Evolutionary conservation across 139 green algal genomes (phyloP).

Genomic region (Spirogloea muscicola): DNA sequence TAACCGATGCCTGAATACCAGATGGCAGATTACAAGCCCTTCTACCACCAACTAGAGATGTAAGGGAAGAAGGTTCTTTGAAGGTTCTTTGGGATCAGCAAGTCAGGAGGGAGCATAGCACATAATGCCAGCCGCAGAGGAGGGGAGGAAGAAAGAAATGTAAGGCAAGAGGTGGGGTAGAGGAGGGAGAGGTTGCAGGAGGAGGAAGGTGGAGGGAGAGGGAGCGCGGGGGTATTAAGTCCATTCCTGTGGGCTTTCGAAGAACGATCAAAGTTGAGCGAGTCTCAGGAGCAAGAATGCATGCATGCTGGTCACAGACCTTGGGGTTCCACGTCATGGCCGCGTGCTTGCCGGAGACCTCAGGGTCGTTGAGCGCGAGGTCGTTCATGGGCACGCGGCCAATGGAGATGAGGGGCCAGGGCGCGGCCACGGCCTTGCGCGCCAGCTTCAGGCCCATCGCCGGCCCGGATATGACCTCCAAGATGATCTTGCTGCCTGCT

Average conservation of each 20-base stretch:
- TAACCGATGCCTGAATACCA: too few species aligned
- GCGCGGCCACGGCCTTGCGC: conserved; percentile 10
- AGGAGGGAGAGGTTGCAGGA: not conserved
- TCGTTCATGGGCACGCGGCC: conserved; percentile 22
- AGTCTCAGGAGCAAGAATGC: not conserved
- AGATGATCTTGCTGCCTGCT: not conserved
- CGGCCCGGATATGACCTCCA: conserved; percentile 25
- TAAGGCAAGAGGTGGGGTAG: too few species aligned
- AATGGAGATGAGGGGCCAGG: conserved; percentile 21
- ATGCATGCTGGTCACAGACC: conserved; percentile 13
- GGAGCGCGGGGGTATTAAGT: not conserved
- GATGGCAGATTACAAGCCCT: too few species aligned
- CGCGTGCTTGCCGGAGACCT: conserved; percentile 35
- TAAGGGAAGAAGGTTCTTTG: too few species aligned
- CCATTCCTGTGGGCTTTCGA: too few species aligned
- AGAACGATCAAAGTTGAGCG: too few species aligned
- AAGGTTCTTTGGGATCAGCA: too few species aligned
- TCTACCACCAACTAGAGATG: too few species aligned
- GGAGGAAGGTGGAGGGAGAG: not conserved
- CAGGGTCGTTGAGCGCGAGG: conserved; percentile 20
- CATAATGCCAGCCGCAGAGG: too few species aligned
- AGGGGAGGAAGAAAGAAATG: too few species aligned
- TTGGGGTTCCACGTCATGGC: conserved; percentile 19
- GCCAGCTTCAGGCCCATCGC: conserved; percentile 1
- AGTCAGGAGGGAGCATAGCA: too few species aligned